Base-by-base conservation (phyloP, 2,329 filamentous ascomycete genomes). In the Aureobasidium melanogenum region DNA sequence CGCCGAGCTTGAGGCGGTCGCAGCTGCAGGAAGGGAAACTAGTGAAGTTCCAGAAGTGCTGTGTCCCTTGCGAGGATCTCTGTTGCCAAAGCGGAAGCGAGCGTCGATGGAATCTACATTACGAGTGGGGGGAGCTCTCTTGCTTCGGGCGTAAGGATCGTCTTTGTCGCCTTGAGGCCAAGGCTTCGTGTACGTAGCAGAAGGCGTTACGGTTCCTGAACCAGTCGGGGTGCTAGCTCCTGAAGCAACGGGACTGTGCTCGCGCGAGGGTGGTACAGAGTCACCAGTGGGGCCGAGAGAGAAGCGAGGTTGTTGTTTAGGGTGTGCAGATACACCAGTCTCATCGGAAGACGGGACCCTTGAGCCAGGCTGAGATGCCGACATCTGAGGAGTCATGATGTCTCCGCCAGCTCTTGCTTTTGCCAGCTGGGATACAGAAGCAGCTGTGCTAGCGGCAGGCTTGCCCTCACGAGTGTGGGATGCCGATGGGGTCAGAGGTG, bases 111-210 rank as follows among this genome's bases (percentile, higher is more conserved):
- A 80, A 50, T 83, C 82, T 4, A 86, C 76, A 65, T 86, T 84
- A 65, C 82, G 84, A 28, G 81, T 78, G 66, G 88, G 89, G 1
- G 88, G 86, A 2, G 85, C 84, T 56, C 91, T 86, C 68, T 88
- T 91, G 67, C 84, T 86, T 64, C 90, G 88, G n/a, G 90, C 86
- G 69, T 96, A 96, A 0, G 91, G 91, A 67, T 96, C 91, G 70
- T 96, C 88, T 55, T 79, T 80, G 63, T 95, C 91, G 28, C 88
- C 90, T 19, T 84, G 82, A 4, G 91, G 91, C 65, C 89, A 88
- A 0, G 90, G 87, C 67, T 88, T 89, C 66, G 55, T 50, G 36
- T 84, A 82, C 7, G 86, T 84, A 22, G 78, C 80, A 14, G 57
- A 61, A 59, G 76, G 76, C 64, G 77, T 77, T n/a, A 73, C 74